phyloP scores from a whole-genome alignment of 2,329 filamentous ascomycete genomes.

The Monosporascus sp. region DNA sequence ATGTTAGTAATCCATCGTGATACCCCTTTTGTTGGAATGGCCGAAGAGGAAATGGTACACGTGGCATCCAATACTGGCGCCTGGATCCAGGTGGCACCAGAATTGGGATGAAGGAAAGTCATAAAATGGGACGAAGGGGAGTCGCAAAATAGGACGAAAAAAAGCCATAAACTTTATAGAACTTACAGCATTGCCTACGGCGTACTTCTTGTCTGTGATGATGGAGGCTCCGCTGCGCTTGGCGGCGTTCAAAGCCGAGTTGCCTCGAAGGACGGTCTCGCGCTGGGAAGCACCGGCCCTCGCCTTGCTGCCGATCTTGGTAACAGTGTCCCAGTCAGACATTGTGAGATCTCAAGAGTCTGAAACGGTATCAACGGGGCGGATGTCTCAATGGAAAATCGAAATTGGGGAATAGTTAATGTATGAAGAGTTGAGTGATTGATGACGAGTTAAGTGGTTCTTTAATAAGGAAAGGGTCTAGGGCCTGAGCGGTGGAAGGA shows the following conservation, averaged over 20 bases:
- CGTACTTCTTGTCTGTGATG: conserved; percentile 86
- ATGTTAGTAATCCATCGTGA: conserved; percentile 11
- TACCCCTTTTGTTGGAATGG: background rate
- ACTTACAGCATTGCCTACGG: conserved; percentile 73
- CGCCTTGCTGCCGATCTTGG: conserved; percentile 89
- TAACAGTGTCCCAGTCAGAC: conserved; percentile 81
- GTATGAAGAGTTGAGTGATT: too few relatives aligned
- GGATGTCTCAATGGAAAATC: too few relatives aligned
- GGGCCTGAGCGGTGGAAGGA: too few relatives aligned
- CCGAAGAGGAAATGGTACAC: background rate
- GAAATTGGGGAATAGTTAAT: too few relatives aligned
- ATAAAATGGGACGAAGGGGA: background rate
- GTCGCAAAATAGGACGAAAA: background rate
- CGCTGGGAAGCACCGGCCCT: conserved; percentile 61
- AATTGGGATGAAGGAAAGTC: background rate
- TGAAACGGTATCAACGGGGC: too few relatives aligned
- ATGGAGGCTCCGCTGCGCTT: conserved; percentile 72
- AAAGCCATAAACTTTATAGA: background rate
- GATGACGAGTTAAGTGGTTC: too few relatives aligned
- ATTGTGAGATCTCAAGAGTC: conserved; percentile 42
- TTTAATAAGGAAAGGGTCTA: too few relatives aligned
- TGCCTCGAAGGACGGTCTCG: conserved; percentile 86
- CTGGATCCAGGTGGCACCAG: background rate
- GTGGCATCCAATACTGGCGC: background rate
- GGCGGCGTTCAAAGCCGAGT: conserved; percentile 79